Evolutionary conservation across 768 basidiomycete genomes (phyloP).

Genomic region (Rhodotorula kratochvilovae): DNA sequence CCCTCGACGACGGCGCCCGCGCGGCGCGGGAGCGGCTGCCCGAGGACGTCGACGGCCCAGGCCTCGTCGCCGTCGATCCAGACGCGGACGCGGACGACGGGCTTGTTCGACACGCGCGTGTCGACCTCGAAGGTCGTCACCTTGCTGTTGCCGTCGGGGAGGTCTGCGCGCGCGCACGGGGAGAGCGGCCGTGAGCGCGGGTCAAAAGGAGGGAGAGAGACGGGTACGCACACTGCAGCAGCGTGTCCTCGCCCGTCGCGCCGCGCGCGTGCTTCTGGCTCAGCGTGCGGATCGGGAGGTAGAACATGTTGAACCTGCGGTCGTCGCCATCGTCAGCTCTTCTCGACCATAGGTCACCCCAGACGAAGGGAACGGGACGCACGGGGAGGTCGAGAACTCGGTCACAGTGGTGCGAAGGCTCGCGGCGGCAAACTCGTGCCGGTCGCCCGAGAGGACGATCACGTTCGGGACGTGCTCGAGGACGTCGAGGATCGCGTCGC

Average conservation of each 20-base stretch:
- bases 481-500: slow-evolving; percentile 56
- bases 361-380: background rate
- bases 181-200: slow-evolving; percentile 53
- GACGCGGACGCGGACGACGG: slow-evolving; percentile 58
- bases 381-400: slow-evolving; percentile 66
- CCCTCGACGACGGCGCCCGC: background rate
- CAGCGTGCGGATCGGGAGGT: slow-evolving; percentile 44
- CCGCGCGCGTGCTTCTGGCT: slow-evolving; percentile 33
- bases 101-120: slow-evolving; percentile 55
- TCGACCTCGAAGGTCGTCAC: slow-evolving; percentile 70
- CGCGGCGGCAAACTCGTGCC: slow-evolving; percentile 70
- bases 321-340: too few species aligned
- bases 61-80: slow-evolving; percentile 58
- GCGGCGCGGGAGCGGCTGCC: slow-evolving; percentile 33
- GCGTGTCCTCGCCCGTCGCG: slow-evolving; percentile 40
- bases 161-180: slow-evolving; percentile 47
- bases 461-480: slow-evolving; percentile 68
- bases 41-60: slow-evolving; percentile 39
- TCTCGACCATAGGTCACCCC: too few species aligned
- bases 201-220: slow-evolving; percentile 46
- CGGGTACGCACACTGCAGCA: slow-evolving; percentile 41
- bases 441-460: slow-evolving; percentile 57
- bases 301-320: slow-evolving; percentile 46
- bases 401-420: slow-evolving; percentile 49
- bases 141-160: slow-evolving; percentile 64